Base-by-base conservation (phyloP, 345 rosid genomes). In the Hirschfeldia incana region DNA sequence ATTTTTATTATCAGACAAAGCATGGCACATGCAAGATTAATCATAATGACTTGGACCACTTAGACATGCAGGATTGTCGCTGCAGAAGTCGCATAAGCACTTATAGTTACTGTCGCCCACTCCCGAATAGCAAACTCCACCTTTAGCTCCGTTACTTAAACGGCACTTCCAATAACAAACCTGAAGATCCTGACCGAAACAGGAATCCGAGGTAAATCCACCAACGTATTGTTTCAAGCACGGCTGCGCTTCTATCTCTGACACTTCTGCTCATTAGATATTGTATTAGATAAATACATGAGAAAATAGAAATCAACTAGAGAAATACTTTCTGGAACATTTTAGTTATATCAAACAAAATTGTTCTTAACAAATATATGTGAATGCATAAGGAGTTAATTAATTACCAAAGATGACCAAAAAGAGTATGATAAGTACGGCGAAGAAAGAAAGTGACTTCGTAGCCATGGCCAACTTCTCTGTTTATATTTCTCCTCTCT, bases 151-250 rank as follows among this genome's bases (percentile, higher is more conserved):
- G 1, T 79, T 79, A 13, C 28, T 21, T 8, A 53, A 3, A 60
- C 75, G 75, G 60, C 83, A 79, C 12, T 39, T 67, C 0, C 3
- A 11, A 6, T 62, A 53, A 53, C 83, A 79, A 1, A 79, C 13
- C 5, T 12, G 75, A 78, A 28, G 0, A 53, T 8, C 42, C 42
- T 36, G 42, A 36, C 9, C 9, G 42, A 7, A 7, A 36, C 42
- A 36, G 42, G 42, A 36, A 79, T 79, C 26, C 1, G 2, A 15
- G 83, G 78, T 1, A 36, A 79, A 79, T 12, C 78, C 78, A 1
- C 83, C 83, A 0, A 75, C 78, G 15, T 79, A 74, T 74, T 74
- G 71, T 62, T 74, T 69, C 21, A 74, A 16, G 17, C 83, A 79
- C 6, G 30, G 0, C 1, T 62, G 36, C 21, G 83, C 83, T 53